A percentile compares a stretch with the other conserved stretches of the same genome.
Evolutionary conservation across 2,329 filamentous ascomycete species (phyloP).

Genomic region (Scedosporium apiospermum): DNA sequence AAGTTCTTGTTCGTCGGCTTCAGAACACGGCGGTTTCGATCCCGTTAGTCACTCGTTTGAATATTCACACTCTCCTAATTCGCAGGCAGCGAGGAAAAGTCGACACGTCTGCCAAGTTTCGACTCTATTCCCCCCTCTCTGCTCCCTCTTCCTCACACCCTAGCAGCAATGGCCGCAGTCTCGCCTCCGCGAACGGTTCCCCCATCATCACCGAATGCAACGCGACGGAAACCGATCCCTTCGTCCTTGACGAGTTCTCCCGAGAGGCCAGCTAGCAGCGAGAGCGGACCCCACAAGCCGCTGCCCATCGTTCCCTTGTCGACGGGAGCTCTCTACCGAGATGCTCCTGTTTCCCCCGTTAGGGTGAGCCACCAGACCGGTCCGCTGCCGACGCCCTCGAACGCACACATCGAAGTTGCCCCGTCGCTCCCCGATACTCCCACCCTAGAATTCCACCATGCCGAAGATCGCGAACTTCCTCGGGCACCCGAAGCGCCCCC

Average conservation of each 20-base stretch:
- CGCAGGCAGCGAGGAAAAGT: not conserved
- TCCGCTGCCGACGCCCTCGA: slow-evolving; percentile 42
- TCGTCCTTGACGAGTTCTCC: not conserved
- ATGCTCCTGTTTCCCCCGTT: slow-evolving; percentile 3
- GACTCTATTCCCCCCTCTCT: not conserved
- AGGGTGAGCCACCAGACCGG: slow-evolving; percentile 37
- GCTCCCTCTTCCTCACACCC: not conserved
- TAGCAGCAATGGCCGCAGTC: slow-evolving; percentile 5
- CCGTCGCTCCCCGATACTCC: slow-evolving; percentile 7
- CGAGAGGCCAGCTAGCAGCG: not conserved
- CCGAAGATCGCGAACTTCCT: slow-evolving; percentile 19
- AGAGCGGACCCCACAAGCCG: not conserved
- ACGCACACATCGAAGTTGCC: slow-evolving; percentile 38
- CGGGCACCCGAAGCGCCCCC: slow-evolving; percentile 24
- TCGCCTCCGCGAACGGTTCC: slow-evolving; percentile 2
- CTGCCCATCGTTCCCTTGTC: not conserved
- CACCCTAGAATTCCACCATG: slow-evolving; percentile 3
- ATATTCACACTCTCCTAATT: not conserved
- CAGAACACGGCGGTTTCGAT: not conserved
- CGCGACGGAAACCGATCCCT: slow-evolving; percentile 4
- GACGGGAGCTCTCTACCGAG: not conserved
- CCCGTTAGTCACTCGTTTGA: not conserved
- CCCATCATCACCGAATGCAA: not conserved
- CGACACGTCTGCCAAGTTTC: not conserved
- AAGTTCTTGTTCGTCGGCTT: not conserved